Conservation (phyloP, 805 yeast species). For the Zygosaccharomyces siamensis region DNA sequence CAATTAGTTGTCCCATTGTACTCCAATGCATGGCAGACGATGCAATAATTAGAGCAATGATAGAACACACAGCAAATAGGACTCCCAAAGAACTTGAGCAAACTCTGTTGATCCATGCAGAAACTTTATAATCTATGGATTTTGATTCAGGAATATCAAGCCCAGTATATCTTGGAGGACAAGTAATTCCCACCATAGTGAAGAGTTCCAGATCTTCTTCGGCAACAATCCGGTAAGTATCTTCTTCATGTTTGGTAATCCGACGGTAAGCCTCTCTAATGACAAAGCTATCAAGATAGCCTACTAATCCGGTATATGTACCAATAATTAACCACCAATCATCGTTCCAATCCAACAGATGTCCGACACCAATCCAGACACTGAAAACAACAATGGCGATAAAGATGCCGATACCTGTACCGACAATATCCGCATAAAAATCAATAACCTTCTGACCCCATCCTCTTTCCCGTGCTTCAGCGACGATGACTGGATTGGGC, state of each 20-base stretch:
- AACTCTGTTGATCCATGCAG: constrained; percentile 26
- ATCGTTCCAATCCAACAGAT: constrained; percentile 35
- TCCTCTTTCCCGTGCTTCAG: constrained; percentile 18
- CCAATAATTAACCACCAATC: constrained; percentile 47
- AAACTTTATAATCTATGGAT: constrained; percentile 22
- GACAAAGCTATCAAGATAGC: constrained; percentile 42
- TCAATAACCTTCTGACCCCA: constrained; percentile 29
- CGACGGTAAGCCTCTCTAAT: constrained; percentile 38
- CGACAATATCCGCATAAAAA: constrained; percentile 41
- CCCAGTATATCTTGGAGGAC: constrained; percentile 20
- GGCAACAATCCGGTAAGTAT: constrained; percentile 28
- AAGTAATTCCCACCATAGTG: constrained; percentile 24
- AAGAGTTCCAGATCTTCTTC: constrained; percentile 34
- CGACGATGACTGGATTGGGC: constrained; percentile 26
- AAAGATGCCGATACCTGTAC: constrained; percentile 40
- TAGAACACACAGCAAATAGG: constrained; percentile 25
- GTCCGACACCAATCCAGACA: constrained; percentile 39
- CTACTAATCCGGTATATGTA: constrained; percentile 43
- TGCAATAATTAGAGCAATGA: constrained; percentile 31
- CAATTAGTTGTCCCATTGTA: constrained; percentile 39
- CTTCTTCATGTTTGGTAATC: constrained; percentile 24
- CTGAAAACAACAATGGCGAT: constrained; percentile 34
- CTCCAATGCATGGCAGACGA: constrained; percentile 38
- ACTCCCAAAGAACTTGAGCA: constrained; percentile 37
- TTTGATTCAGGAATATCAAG: constrained; percentile 9